Base-by-base conservation (phyloP, 2,329 filamentous ascomycete genomes). In the Sporothrix euskadiensis region DNA sequence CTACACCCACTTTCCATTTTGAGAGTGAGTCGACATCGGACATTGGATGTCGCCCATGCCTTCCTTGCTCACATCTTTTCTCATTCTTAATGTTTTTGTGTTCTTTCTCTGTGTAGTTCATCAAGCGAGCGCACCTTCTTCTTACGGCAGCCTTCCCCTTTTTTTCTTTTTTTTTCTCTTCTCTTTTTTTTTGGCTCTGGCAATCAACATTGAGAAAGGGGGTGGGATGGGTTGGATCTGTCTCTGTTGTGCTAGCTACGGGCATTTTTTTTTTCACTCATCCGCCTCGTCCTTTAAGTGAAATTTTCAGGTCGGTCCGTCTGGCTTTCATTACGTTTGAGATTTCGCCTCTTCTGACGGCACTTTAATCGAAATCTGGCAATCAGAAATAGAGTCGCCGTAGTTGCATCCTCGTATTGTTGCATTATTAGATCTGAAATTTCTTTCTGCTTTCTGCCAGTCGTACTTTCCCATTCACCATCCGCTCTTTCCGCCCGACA, bases 251-350 rank as follows among this genome's bases (percentile, higher is more conserved):
- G 6, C 35, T 66, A 30, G 61, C n/a, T 30, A 47, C 39, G 39
- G 61, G 19, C 56, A 1, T 66, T 66, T 26, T 44, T 26, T 44
- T 47, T 65, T 52, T 35, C 22, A 68, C 41, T 68, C 65, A 14
- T 52, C 49, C 26, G 44, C 30, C 49, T 56, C 35, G 19, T 41
- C 66, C 30, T 14, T 59, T 54, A 35, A 41, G 59, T 41, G 22
- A 35, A 59, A 19, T 41, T 63, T 39, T 22, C 35, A 19, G 19
- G 32, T 57, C 47, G 49, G 68, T 57, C 68, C 52, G 54, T 70
- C 68, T 59, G 32, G 54, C 68, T 70, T 47, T 39, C 49, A 68
- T 68, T 68, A 68, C 65, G 65, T 68, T 68, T 68, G 22, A 6
- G 26, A 52, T 68, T 35, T 68, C 30, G 65, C 65, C 65, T 35